Evolutionary conservation across 2,329 filamentous ascomycete genomes (phyloP), one percentile per base, ranked within the genome.

Genomic region (Arthrobotrys iridis): DNA sequence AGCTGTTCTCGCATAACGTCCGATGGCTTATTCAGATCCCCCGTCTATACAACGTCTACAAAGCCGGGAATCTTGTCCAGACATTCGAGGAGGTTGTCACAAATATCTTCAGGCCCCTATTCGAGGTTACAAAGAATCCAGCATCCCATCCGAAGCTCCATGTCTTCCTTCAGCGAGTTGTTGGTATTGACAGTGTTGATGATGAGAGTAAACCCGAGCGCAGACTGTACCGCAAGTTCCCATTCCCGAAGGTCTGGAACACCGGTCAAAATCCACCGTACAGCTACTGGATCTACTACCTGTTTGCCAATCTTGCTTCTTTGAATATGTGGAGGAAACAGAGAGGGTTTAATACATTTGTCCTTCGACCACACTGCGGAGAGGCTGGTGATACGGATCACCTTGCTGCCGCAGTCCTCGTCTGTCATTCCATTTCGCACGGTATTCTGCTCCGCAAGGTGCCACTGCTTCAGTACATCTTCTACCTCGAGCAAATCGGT

Each of bases 251-350:
- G 76, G 89, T 89, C 63, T 99, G 95, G 95, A 88, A 89, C 77
- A 93, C 93, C 0, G 93, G 91, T 79, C 93, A 98, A 82, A 99
- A 99, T 80, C 95, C 95, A 11, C 95, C 95, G 0, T 99, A 99
- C 84, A 97, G 91, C 81, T 99, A 99, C 83, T 99, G 95, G 95
- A 91, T 98, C 81, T 99, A 99, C 83, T 96, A 97, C 81, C 86
- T 98, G 62, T 98, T 95, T 80, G 90, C 95, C 77, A 99, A 99
- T 82, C 93, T 97, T 82, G 87, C 91, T 0, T 97, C 93, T 7
- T 86, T 99, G 79, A 99, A 99, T 81, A 88, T 90, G 71, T 97
- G 92, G 91, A 89, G 95, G 45, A 94, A 93, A 81, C 89, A 90
- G 80, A 90, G 94, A 58, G 93, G 93, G 0, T 97, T 98, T 86